Evolutionary conservation across 2,329 filamentous ascomycete genomes (phyloP), one percentile per base, ranked within the genome.

Genomic region (Alternaria alternata): DNA sequence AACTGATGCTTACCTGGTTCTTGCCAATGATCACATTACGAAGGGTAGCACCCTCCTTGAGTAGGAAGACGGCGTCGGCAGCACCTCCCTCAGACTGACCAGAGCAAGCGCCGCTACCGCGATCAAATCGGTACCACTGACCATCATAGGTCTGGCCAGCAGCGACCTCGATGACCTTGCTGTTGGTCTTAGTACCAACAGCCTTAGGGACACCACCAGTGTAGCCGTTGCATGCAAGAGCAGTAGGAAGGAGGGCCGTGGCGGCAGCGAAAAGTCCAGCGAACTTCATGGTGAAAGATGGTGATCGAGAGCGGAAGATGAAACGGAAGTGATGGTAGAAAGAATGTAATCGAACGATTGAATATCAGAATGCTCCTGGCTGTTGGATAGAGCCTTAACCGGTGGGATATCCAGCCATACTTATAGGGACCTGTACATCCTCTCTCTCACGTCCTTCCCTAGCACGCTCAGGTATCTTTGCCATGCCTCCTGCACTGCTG

Each of bases 1-100:
- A 12, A 3, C 16, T 6, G 9, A 42, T 9, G 28, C 42, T 34
- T 48, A 59, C 56, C 43, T 85, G 81, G 58, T 81, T 80, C 48
- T 79, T 77, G 18, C 84, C 83, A 53, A 86, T 85, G 71, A 86
- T 85, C 66, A 83, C 83, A 64, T 85, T 85, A 59, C 78, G 80
- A 38, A 86, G 75, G 14, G 81, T 82, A 16, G 81, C 84, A 22
- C 84, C 84, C 22, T 78, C 72, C 62, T 81, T 77, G 39, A 86
- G 78, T 56, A 84, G 78, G 77, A 85, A 85, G 66, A 85, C 56
- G 14, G 56, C 56, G 18, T 59, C 56, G 7, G 56, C 26, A 43
- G 51, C 34, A 58, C 69, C 66, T 14, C 70, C 71, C 52, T 72
- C 69, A 7, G 57, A 28, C 39, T 69, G 60, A n/a, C 59, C 64